Evolutionary conservation across 2,329 filamentous ascomycete genomes (phyloP).

Genomic region (Aspergillus neotritici): DNA sequence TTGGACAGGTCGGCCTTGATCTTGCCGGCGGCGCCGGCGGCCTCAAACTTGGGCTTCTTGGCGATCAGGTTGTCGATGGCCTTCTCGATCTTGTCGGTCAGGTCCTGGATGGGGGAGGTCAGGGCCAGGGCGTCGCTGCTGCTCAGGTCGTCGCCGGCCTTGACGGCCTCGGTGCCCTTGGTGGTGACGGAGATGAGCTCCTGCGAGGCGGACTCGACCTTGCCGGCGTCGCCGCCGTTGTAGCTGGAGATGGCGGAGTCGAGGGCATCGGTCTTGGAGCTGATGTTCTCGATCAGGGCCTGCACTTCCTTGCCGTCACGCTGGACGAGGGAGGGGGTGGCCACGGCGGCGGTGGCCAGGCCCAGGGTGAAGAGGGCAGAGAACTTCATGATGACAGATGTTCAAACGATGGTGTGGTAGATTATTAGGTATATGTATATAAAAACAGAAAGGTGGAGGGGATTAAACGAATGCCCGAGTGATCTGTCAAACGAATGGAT

Average conservation of each 20-base stretch:
- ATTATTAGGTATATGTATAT: constrained; percentile 10
- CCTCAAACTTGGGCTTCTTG: constrained; percentile 24
- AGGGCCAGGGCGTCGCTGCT: constrained; percentile 24
- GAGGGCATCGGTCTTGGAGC: constrained; percentile 15
- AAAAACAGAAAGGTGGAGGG: not conserved
- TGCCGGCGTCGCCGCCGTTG: constrained; percentile 18
- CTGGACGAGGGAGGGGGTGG: constrained; percentile 16
- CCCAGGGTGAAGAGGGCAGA: constrained; percentile 19
- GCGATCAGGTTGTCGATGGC: constrained; percentile 19
- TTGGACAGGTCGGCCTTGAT: constrained; percentile 21
- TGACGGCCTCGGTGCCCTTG: constrained; percentile 21
- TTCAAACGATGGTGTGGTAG: constrained; percentile 9
- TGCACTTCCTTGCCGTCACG: constrained; percentile 15
- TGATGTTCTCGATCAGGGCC: constrained; percentile 18
- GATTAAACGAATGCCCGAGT: constrained; percentile 17
- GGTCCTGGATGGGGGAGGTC: constrained; percentile 20
- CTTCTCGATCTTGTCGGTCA: constrained; percentile 22
- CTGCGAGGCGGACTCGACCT: constrained; percentile 19
- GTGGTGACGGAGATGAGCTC: constrained; percentile 23
- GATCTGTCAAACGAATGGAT: constrained; percentile 13
- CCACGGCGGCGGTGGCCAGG: constrained; percentile 18
- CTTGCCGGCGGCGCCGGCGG: constrained; percentile 16
- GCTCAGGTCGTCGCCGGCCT: constrained; percentile 17
- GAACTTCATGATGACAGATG: constrained; percentile 19
- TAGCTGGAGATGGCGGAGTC: constrained; percentile 20